Evolutionary conservation across 1,284 basidiomycete species (phyloP), one percentile per base, ranked within the genome.

Genomic region (Kalmanozyma brasiliensis): DNA sequence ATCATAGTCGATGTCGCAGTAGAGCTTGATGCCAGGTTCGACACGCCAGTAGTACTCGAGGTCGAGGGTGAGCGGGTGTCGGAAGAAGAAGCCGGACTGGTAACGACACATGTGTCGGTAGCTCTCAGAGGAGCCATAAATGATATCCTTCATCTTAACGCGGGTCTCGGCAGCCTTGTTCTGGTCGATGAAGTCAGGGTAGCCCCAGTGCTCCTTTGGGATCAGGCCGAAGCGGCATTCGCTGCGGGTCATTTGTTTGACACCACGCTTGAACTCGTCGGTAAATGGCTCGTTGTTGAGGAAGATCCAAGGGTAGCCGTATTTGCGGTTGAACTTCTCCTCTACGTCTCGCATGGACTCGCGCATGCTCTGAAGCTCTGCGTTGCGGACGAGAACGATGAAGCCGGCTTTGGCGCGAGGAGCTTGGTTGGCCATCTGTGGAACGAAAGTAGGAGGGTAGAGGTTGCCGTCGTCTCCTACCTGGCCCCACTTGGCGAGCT

Each of bases 1-100:
- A 74, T 93, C 92, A 73, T 91, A 90, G 51, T 87, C 85, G 41
- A 92, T 56, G 73, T 92, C 89, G 76, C 92, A 93, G 80, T 88
- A 91, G 78, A 88, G 90, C 77, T 88, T 87, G 66, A 92, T 88
- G 43, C 87, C 87, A 1, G 91, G 91, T 86, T 88, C 86, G 82
- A 92, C 88, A 78, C 89, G 89, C 94, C 94, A 97, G 84, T 97
- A 97, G 84, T 94, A 98, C 76, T 89, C 90, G 83, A 91, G 93
- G 48, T 88, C 85, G 66, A 89, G 87, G 35, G 95, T 76, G 29
- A 82, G 68, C 1, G 56, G 59, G 48, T 82, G 80, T 24, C 47
- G 62, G 42, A 38, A 55, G 80, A 88, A 82, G 83, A 93, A 93
- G 38, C 93, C 93, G 57, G 92, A 93, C 83, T 96, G 94, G 85